Evolutionary conservation across 1,284 basidiomycete genomes (phyloP), one percentile per base, ranked within the genome.

Genomic region (Ganoderma lingzhi): DNA sequence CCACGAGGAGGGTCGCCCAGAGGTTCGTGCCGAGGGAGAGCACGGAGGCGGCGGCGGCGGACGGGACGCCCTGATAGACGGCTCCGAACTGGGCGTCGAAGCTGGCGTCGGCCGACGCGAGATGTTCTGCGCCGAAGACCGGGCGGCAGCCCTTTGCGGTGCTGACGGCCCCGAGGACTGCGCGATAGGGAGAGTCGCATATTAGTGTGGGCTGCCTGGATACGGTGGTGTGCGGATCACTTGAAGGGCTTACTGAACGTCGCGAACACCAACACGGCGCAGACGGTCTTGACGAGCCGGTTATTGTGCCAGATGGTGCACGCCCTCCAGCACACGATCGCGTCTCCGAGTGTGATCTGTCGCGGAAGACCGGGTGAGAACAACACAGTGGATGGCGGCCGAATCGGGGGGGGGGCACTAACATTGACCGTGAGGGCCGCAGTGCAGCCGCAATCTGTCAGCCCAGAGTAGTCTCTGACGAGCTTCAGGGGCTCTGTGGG

Each of bases 251-350:
- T 9, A 60, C 59, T 3, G 15, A 42, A 39, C 6, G 39, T 60
- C 6, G 59, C 59, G 15, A 17, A 3, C n/a, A 60, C n/a, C 3
- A 60, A 23, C 12, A 23, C 2, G 2, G 5, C 19, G 59, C 39
- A 23, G 17, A 23, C 6, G 17, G 37, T 37, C 6, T 35, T 35
- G 17, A 60, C 59, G n/a, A 42, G 3, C 8, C 4, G 37, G n/a
- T 60, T 60, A 3, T 41, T 41, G 17, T n/a, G 59, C 59, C 59
- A 60, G 59, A 60, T 15, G 12, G n/a, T 19, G 6, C 32, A 41
- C 2, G 58, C 58, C 35, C 58, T 41, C 58, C 59, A 60, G 35
- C 59, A 60, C 23, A 60, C 37, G 39, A 60, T 60, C 4, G 59
- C 32, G 37, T 60, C 59, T 39, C 59, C 59, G 17, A 60, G 6